A percentile compares a stretch with the other conserved stretches of the same genome.
phyloP scores from a whole-genome alignment of 805 yeast genomes.

The Candida berthetii region DNA sequence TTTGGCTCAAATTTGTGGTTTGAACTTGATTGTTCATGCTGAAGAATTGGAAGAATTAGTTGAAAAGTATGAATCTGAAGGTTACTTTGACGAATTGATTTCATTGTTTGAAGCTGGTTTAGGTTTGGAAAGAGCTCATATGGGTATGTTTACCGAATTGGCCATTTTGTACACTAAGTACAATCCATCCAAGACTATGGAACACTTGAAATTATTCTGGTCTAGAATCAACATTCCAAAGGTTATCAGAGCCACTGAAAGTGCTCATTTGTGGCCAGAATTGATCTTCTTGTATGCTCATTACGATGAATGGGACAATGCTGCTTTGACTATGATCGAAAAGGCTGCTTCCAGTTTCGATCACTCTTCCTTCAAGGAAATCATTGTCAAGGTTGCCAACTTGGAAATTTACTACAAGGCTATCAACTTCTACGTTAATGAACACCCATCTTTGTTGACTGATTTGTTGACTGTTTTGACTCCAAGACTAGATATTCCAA shows the following conservation, averaged over 20 bases:
- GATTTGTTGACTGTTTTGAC: conserved; percentile 81
- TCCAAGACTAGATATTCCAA: conserved; percentile 87
- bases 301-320: conserved; percentile 99
- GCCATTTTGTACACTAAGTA: conserved; percentile 89
- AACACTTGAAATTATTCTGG: conserved; percentile 96
- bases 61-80: conserved; percentile 77
- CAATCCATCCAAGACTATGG: conserved; percentile 86
- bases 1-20: conserved; percentile 97
- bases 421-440: conserved; percentile 85
- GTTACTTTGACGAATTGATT: conserved; percentile 87
- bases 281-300: conserved; percentile 94
- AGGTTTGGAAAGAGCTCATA: conserved; percentile 96
- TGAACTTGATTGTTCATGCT: conserved; percentile 94
- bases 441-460: conserved; percentile 85
- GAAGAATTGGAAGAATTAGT: conserved; percentile 93
- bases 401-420: conserved; percentile 97
- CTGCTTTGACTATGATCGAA: conserved; percentile 94
- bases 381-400: conserved; percentile 90
- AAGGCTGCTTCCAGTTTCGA: conserved; percentile 90
- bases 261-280: conserved; percentile 94
- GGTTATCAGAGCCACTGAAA: conserved; percentile 90
- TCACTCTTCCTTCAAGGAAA: conserved; percentile 90
- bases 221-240: conserved; percentile 97
- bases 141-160: conserved; percentile 99
- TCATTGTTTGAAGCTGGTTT: conserved; percentile 93